Base-by-base conservation (phyloP, 345 rosid species). In the Brassica incana region DNA sequence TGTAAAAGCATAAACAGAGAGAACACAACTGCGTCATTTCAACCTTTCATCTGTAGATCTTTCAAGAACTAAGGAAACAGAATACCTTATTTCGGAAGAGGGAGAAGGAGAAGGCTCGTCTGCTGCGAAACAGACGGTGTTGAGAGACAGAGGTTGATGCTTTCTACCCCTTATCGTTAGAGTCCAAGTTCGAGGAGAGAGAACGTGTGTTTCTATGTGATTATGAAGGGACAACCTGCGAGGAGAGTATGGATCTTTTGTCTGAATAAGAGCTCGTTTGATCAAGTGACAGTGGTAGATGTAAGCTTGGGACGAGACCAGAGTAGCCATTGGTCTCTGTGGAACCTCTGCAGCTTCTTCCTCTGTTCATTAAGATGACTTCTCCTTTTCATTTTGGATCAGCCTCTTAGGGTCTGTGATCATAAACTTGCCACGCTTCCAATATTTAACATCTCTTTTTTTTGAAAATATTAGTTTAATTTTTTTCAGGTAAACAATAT, bases 31-130 rank as follows among this genome's bases (percentile, higher is more conserved):
- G 23, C 23, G 23, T 20, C 23, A 20, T 20, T 20, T 20, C 23
- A 20, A 20, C 23, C 23, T 20, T 20, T 20, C 23, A 20, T 20
- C 23, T 20, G 23, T 20, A 20, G 23, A 20, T 20, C 23, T 20
- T 20, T 20, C 11, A 14, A 35, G 38, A 15, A 77, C 35, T 7
- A 8, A 56, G 7, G 35, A 11, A 45, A 45, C 6, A 45, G 54
- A 45, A 15, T 50, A 87, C 97, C 94, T 92, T 76, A 85, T 81
- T 59, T 92, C 92, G 61, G 90, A 56, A 60, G 88, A 84, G 8
- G 94, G 87, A 3, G 88, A 77, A 14, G 88, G 48, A 60, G 90
- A 84, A 5, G 94, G 87, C 6, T 86, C 86, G 65, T 90, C 85
- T 9, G 90, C 73, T 25, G 93, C 90, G 45, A 84, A 89, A 78